phyloP scores from a whole-genome alignment of 176 grass and related monocot genomes.

The Themeda triandra region DNA sequence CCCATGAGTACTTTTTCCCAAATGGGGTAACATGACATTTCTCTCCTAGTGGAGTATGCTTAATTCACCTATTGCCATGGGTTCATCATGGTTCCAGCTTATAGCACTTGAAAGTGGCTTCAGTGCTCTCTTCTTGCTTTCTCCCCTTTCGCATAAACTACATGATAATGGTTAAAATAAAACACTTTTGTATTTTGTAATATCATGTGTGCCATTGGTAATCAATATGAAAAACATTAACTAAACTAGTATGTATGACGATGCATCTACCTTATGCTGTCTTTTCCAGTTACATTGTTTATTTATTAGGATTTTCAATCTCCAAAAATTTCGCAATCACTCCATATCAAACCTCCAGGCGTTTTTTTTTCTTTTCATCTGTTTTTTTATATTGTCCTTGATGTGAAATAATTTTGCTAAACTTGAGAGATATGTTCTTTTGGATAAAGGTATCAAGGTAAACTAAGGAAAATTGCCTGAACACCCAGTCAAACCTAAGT shows the following conservation, averaged over 20 bases:
- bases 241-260: neutral
- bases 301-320: neutral
- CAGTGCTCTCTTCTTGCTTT: neutral
- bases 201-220: neutral
- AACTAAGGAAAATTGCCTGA: neutral
- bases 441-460: neutral
- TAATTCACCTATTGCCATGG: conserved; percentile 2
- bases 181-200: neutral
- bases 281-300: neutral
- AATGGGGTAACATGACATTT: conserved; percentile 72
- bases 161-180: neutral
- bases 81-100: conserved; percentile 7
- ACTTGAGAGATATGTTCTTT: neutral
- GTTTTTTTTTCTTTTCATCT: neutral
- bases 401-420: neutral
- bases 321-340: neutral
- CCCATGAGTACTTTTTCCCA: conserved; percentile 95
- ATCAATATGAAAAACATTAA: neutral
- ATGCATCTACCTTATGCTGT: neutral
- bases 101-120: neutral
- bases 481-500: neutral
- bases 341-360: too few relatives aligned
- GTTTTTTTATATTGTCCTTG: neutral
- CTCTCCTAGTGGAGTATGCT: neutral
- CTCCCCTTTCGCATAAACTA: neutral